Conservation (phyloP, 1,284 basidiomycete genomes). For the Cutaneotrichosporon cavernicola region DNA sequence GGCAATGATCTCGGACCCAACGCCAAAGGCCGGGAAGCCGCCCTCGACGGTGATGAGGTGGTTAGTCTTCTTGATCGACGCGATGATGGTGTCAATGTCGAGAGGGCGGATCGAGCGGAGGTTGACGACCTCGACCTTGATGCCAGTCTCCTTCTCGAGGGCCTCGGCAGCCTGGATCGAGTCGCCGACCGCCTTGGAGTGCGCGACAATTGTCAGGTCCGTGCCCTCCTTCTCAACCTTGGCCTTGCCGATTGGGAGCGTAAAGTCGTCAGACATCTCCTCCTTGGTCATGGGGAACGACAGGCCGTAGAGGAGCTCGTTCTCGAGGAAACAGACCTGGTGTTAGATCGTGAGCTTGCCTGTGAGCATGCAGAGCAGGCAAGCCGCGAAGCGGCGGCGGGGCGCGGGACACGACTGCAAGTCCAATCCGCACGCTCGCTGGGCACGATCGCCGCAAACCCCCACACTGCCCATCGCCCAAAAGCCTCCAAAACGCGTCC, state of each 20-base stretch:
- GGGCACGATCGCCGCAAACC: too few relatives aligned
- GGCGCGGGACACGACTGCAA: too few relatives aligned
- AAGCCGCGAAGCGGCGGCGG: background rate
- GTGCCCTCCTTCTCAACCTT: constrained; percentile 91
- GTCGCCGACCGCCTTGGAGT: constrained; percentile 94
- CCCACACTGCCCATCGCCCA: too few relatives aligned
- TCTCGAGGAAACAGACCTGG: constrained; percentile 89
- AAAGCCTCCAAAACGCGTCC: too few relatives aligned
- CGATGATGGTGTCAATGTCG: constrained; percentile 94
- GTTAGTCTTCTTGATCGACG: constrained; percentile 98
- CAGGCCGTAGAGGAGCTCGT: constrained; percentile 98
- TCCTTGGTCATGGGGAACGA: constrained; percentile 93
- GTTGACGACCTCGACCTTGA: constrained; percentile 98
- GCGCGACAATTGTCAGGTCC: constrained; percentile 94
- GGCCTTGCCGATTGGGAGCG: constrained; percentile 94
- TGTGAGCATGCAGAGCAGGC: background rate
- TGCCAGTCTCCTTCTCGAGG: constrained; percentile 86
- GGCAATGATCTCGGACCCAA: constrained; percentile 96
- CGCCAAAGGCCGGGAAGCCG: constrained; percentile 98
- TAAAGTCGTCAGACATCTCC: constrained; percentile 90
- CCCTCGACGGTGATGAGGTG: constrained; percentile 92
- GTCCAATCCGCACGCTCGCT: too few relatives aligned
- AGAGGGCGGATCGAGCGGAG: constrained; percentile 80
- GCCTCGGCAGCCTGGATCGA: constrained; percentile 88
- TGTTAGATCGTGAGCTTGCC: constrained; percentile 1